These are phyloP conservation scores for Juncus inflexus DNA, from an alignment of 176 grass and related monocot species.

Conservation along the genomic window DNA sequence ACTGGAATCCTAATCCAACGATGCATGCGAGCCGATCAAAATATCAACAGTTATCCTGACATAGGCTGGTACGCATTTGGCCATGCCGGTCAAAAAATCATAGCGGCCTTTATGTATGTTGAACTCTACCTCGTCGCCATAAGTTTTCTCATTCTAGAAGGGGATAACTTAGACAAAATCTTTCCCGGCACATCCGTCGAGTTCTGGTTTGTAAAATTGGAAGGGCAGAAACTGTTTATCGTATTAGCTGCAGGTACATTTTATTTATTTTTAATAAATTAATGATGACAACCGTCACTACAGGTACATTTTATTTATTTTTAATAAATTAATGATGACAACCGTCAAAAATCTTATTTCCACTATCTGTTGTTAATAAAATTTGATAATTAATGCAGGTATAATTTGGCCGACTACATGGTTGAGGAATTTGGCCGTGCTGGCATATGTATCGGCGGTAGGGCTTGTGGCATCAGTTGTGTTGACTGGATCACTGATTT, in stretches of 20 bases:
- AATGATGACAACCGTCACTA: no score
- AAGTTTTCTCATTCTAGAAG: conserved; percentile 34
- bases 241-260: conserved; percentile 17
- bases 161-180: conserved; percentile 43
- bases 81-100: conserved; percentile 25
- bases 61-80: conserved; percentile 54
- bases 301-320: no score
- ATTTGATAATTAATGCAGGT: no score
- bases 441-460: conserved; percentile 49
- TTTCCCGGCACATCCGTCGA: conserved; percentile 30
- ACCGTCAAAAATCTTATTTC: no score
- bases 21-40: conserved; percentile 40
- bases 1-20: conserved; percentile 50
- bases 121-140: conserved; percentile 38
- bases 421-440: conserved; percentile 38
- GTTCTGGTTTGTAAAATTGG: conserved; percentile 11
- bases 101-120: conserved; percentile 44
- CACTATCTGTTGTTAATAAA: no score
- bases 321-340: no score
- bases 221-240: conserved; percentile 39
- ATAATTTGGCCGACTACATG: conserved; percentile 49
- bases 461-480: conserved; percentile 48
- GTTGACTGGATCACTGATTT: conserved; percentile 42
- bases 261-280: no score
- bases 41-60: conserved; percentile 38